Evolutionary conservation across 2,329 filamentous ascomycete species (phyloP).

Genomic region (Diplodia mutila): DNA sequence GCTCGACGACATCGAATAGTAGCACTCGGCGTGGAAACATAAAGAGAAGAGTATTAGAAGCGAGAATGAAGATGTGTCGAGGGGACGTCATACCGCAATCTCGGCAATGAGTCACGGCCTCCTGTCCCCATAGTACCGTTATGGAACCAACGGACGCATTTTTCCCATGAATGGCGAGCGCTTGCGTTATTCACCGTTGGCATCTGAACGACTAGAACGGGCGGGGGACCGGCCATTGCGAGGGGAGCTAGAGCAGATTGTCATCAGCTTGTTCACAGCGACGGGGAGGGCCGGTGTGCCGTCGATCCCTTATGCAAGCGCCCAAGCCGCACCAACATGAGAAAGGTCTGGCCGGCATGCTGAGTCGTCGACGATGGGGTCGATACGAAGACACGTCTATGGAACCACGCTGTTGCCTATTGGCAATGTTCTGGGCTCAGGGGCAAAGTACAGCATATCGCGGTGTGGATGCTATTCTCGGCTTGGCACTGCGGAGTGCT

Average conservation of each 20-base stretch:
- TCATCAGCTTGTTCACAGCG: slow-evolving; percentile 20
- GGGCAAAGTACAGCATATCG: slow-evolving; percentile 14
- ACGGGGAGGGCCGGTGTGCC: slow-evolving; percentile 10
- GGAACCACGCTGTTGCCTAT: slow-evolving; percentile 21
- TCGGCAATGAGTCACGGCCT: slow-evolving; percentile 16
- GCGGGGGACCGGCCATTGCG: slow-evolving; percentile 6
- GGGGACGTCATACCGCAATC: slow-evolving; percentile 23
- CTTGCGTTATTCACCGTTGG: slow-evolving; percentile 8
- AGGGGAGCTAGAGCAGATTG: slow-evolving; percentile 25
- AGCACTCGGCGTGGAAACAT: background rate
- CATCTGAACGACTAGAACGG: slow-evolving; percentile 6
- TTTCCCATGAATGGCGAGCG: slow-evolving; percentile 17
- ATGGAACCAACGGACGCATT: slow-evolving; percentile 2
- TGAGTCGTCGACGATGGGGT: slow-evolving; percentile 8
- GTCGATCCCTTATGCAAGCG: slow-evolving; percentile 26
- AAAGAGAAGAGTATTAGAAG: slow-evolving; percentile 1
- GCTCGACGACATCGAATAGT: background rate
- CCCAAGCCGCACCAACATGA: slow-evolving; percentile 15
- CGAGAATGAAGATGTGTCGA: slow-evolving; percentile 21
- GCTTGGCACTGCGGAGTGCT: slow-evolving; percentile 21
- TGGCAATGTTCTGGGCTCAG: slow-evolving; percentile 20
- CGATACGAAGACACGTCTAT: slow-evolving; percentile 12
- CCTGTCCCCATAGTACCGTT: background rate
- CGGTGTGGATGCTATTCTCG: slow-evolving; percentile 19
- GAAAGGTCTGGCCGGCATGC: slow-evolving; percentile 19